Percentiles rank a stretch among this genome's conserved stretches.
phyloP scores from a whole-genome alignment of 2,329 filamentous ascomycete species.

The Alternaria viburni region DNA sequence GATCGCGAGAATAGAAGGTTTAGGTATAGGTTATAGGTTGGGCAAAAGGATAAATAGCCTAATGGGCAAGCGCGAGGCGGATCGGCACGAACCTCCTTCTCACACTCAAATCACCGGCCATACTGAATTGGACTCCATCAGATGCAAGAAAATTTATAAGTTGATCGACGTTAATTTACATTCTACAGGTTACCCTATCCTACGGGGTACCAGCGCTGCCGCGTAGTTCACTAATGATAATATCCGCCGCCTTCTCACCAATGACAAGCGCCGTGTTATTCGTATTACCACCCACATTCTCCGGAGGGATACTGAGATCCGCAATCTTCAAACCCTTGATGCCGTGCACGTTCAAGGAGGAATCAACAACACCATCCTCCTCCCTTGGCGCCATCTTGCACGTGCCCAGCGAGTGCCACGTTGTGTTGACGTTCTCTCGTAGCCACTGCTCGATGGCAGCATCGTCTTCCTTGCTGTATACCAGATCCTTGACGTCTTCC shows the following conservation, averaged over 20 bases:
- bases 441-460: conserved; percentile 51
- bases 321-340: conserved; percentile 47
- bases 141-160: background rate
- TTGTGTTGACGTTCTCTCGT: conserved; percentile 40
- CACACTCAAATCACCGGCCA: background rate
- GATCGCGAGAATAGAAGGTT: conserved; percentile 43
- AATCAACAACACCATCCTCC: conserved; percentile 38
- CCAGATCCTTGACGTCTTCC: conserved; percentile 19
- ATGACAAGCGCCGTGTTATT: conserved; percentile 54
- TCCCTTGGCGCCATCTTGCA: conserved; percentile 44
- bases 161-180: background rate
- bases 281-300: conserved; percentile 56
- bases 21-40: conserved; percentile 19
- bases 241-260: conserved; percentile 42
- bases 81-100: background rate
- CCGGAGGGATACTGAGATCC: conserved; percentile 52
- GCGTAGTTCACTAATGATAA: conserved; percentile 28
- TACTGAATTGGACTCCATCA: background rate
- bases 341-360: conserved; percentile 37
- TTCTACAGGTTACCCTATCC: background rate
- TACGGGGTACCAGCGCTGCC: background rate
- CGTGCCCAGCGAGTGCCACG: conserved; percentile 43
- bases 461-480: conserved; percentile 42
- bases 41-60: background rate
- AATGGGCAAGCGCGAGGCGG: background rate